Percentiles rank a stretch among this genome's conserved stretches.
Conservation (phyloP, 2,329 filamentous ascomycete genomes). For the Raffaelea albimanens region DNA sequence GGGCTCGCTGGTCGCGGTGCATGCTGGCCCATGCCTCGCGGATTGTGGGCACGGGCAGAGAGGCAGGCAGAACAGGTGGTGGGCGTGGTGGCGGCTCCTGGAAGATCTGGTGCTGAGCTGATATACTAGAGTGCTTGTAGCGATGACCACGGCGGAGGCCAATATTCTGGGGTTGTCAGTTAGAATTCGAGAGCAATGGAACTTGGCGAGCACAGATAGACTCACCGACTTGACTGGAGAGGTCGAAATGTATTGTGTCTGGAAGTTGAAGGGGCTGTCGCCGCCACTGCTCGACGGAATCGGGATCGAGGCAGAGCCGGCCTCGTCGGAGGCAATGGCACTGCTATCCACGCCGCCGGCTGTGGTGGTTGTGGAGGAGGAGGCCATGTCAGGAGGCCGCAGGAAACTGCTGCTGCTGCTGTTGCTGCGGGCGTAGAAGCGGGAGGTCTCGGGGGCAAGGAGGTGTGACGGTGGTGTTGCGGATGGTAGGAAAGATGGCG, state of each 20-base stretch:
- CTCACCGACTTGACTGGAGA: constrained; percentile 68
- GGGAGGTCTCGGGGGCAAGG: background rate
- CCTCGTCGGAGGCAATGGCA: no score
- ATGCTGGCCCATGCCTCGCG: constrained; percentile 84
- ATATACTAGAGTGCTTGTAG: constrained; percentile 95
- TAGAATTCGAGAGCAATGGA: no score
- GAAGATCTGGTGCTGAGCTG: constrained; percentile 83
- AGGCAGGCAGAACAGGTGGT: constrained; percentile 81
- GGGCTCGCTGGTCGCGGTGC: constrained; percentile 74
- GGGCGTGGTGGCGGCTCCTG: constrained; percentile 80
- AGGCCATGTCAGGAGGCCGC: background rate
- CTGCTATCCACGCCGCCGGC: background rate
- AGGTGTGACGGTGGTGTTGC: background rate
- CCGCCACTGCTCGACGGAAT: background rate
- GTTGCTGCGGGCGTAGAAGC: background rate
- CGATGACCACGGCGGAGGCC: constrained; percentile 90
- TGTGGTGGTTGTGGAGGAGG: no score
- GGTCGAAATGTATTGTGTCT: constrained; percentile 69
- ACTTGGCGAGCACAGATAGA: constrained; percentile 9
- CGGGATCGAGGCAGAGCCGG: background rate
- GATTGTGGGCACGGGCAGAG: constrained; percentile 81
- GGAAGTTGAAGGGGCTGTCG: constrained; percentile 71
- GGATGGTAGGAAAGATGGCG: background rate
- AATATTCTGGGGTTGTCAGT: constrained; percentile 67
- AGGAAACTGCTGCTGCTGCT: constrained; percentile 1